phyloP scores from a whole-genome alignment of 371 early-diverging fungal genomes.

The Mucor indicus region DNA sequence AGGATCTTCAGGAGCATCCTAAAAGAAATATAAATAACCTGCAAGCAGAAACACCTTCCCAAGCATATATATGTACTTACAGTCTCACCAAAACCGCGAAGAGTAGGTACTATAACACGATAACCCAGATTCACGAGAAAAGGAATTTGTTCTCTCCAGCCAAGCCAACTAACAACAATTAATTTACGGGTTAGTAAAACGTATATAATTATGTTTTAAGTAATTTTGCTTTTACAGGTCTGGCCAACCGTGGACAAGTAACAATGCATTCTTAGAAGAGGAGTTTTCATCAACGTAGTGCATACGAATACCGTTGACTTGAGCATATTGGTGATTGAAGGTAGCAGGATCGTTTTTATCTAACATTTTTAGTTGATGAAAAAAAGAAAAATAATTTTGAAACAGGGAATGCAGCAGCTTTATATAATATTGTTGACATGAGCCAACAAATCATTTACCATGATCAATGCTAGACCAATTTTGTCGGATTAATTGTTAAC shows the following conservation, averaged over 20 bases:
- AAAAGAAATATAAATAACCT: not conserved
- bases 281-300: conserved; percentile 74
- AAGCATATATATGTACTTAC: conserved; percentile 26
- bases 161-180: conserved; percentile 36
- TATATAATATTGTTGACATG: too few species aligned
- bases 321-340: conserved; percentile 37
- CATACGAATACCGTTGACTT: conserved; percentile 44
- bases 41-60: not conserved
- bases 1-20: conserved; percentile 50
- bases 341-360: conserved; percentile 37
- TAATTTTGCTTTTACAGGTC: conserved; percentile 55
- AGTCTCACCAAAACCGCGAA: conserved; percentile 71
- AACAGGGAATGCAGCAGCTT: too few species aligned
- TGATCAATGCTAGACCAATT: too few species aligned
- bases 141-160: conserved; percentile 77
- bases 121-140: conserved; percentile 62
- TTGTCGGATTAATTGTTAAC: too few species aligned
- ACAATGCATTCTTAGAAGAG: conserved; percentile 37
- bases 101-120: conserved; percentile 68
- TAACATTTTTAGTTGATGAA: conserved; percentile 13
- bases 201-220: not conserved
- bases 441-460: too few species aligned
- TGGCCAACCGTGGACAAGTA: conserved; percentile 74
- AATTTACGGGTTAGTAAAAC: not conserved
- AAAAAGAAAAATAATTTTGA: not conserved